Conservation (phyloP, 371 early-diverging fungal species). For the Mucor plumbeus region DNA sequence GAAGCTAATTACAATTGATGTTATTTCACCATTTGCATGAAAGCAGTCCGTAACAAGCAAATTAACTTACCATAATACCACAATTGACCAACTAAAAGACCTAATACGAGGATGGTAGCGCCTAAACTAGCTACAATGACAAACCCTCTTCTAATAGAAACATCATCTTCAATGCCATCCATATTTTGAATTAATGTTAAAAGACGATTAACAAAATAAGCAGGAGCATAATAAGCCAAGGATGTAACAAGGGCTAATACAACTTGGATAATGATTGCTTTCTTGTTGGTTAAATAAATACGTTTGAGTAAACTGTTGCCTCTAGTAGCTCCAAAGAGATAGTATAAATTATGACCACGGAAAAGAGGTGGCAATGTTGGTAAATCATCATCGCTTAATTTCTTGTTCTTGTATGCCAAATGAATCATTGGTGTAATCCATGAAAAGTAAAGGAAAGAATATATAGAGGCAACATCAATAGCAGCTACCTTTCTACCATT, state of each 20-base stretch:
- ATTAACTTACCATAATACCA: slow-evolving; percentile 53
- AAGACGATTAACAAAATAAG: slow-evolving; percentile 45
- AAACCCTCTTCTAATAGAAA: slow-evolving; percentile 32
- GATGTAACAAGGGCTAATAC: slow-evolving; percentile 33
- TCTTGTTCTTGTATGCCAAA: slow-evolving; percentile 36
- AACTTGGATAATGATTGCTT: slow-evolving; percentile 33
- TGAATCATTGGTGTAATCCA: slow-evolving; percentile 41
- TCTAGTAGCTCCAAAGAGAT: slow-evolving; percentile 34
- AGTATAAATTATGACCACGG: slow-evolving; percentile 44
- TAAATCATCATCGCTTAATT: slow-evolving; percentile 41
- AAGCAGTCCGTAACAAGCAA: too few relatives aligned
- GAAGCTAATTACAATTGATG: slow-evolving; percentile 19
- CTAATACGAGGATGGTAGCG: slow-evolving; percentile 38
- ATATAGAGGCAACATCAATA: slow-evolving; percentile 33
- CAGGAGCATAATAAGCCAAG: slow-evolving; percentile 40
- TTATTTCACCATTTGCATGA: not conserved
- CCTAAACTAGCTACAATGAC: slow-evolving; percentile 53
- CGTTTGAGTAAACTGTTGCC: slow-evolving; percentile 33
- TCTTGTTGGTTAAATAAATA: slow-evolving; percentile 32
- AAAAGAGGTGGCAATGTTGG: slow-evolving; percentile 37
- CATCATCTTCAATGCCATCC: slow-evolving; percentile 20
- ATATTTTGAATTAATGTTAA: slow-evolving; percentile 42
- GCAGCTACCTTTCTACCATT: slow-evolving; percentile 30
- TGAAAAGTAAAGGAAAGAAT: slow-evolving; percentile 29
- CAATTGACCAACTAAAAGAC: slow-evolving; percentile 51